phyloP scores from a whole-genome alignment of 768 basidiomycete species.

The Cytidiella melzeri region DNA sequence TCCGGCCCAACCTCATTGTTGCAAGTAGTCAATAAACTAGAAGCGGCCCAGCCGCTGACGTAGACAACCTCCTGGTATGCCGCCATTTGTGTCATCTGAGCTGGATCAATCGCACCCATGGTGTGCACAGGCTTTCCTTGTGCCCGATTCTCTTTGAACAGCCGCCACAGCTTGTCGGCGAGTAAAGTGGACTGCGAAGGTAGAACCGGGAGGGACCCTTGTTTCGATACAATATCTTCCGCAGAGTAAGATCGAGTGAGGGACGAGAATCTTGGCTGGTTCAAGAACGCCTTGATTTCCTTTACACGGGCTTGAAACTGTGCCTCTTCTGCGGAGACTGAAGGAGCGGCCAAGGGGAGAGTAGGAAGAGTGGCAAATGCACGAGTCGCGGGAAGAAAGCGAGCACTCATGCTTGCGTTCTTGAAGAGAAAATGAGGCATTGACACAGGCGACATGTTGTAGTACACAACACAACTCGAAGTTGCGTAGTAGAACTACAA shows the following conservation, averaged over 20 bases:
- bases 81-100: slow-evolving; percentile 95
- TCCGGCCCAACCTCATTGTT: slow-evolving; percentile 92
- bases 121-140: slow-evolving; percentile 75
- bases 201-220: slow-evolving; percentile 77
- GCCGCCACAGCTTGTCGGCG: slow-evolving; percentile 76
- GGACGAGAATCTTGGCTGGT: slow-evolving; percentile 61
- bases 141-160: slow-evolving; percentile 57
- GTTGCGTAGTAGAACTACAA: too few species aligned
- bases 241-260: slow-evolving; percentile 80
- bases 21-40: slow-evolving; percentile 81
- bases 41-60: slow-evolving; percentile 89
- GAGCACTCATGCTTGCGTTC: slow-evolving; percentile 14
- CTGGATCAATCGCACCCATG: slow-evolving; percentile 89
- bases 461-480: too few species aligned
- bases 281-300: slow-evolving; percentile 68
- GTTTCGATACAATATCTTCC: slow-evolving; percentile 77
- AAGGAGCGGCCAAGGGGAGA: slow-evolving; percentile 55
- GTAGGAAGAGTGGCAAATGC: slow-evolving; percentile 19
- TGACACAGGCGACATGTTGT: too few species aligned
- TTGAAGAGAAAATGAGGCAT: too few species aligned
- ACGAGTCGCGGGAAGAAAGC: slow-evolving; percentile 30
- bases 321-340: slow-evolving; percentile 48
- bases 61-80: slow-evolving; percentile 81
- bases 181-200: slow-evolving; percentile 73
- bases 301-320: slow-evolving; percentile 57